Conservation (phyloP, 176 grass and related monocot genomes). For the Calamus simplicifolius region DNA sequence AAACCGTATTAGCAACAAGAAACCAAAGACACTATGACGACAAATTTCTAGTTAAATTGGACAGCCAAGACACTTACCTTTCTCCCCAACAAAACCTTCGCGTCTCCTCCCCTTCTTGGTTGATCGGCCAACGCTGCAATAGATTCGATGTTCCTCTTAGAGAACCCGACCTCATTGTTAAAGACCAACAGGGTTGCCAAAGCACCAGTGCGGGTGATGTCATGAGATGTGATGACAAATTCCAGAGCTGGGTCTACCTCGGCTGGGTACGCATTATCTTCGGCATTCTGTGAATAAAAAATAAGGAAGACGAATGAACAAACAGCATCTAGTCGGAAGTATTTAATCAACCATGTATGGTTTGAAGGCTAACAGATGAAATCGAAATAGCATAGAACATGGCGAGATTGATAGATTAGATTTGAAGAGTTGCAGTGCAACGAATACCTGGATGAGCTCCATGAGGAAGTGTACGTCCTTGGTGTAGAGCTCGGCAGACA, state of each 20-base stretch:
- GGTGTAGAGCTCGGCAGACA: slow-evolving; percentile 64
- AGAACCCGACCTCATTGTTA: slow-evolving; percentile 65
- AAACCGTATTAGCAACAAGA: too few species aligned
- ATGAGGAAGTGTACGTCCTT: slow-evolving; percentile 88
- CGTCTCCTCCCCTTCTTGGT: slow-evolving; percentile 52
- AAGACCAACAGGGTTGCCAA: slow-evolving; percentile 51
- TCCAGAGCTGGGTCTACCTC: slow-evolving; percentile 40
- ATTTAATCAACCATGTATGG: too few species aligned
- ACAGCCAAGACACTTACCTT: slow-evolving; percentile 28
- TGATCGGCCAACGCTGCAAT: slow-evolving; percentile 53
- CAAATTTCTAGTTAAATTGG: too few species aligned
- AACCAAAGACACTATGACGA: too few species aligned
- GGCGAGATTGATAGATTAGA: too few species aligned
- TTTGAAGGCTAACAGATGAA: too few species aligned
- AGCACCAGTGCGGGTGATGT: slow-evolving; percentile 45
- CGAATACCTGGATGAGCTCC: slow-evolving; percentile 64
- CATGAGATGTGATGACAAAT: slow-evolving; percentile 45
- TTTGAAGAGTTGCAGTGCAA: too few species aligned
- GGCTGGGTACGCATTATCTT: slow-evolving; percentile 55
- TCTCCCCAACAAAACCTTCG: slow-evolving; percentile 57
- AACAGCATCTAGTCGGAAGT: not conserved
- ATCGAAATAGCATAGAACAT: too few species aligned
- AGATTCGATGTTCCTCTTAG: slow-evolving; percentile 41
- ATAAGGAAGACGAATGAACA: not conserved
- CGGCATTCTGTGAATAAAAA: slow-evolving; percentile 39